Evolutionary conservation across 2,329 filamentous ascomycete species (phyloP).

Genomic region (Thielaviopsis punctulata): DNA sequence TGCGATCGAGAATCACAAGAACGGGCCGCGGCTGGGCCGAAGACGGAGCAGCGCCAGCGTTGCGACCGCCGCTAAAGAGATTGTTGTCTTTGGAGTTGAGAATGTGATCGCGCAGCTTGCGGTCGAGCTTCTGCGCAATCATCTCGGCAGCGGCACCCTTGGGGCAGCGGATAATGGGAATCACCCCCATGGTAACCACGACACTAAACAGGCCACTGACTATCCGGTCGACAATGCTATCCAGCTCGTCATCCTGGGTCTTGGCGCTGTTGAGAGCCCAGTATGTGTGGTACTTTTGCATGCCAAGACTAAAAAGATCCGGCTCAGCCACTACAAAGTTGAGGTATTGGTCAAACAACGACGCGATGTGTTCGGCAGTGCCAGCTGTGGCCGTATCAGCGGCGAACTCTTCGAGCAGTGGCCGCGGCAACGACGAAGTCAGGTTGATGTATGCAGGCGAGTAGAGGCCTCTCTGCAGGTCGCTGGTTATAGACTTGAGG

Average conservation of each 20-base stretch:
- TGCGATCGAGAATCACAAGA: constrained; percentile 83
- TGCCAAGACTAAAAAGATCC: constrained; percentile 83
- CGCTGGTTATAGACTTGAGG: constrained; percentile 63
- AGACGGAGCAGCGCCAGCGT: constrained; percentile 37
- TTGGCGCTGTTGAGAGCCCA: constrained; percentile 90
- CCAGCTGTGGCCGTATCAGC: constrained; percentile 68
- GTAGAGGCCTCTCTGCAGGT: constrained; percentile 77
- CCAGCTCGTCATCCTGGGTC: constrained; percentile 78
- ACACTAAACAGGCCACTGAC: constrained; percentile 96
- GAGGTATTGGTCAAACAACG: constrained; percentile 90
- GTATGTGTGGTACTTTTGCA: constrained; percentile 81
- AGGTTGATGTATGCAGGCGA: constrained; percentile 94
- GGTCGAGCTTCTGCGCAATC: constrained; percentile 83
- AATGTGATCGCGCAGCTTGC: constrained; percentile 89
- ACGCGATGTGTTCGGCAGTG: constrained; percentile 76
- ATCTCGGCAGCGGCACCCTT: constrained; percentile 87
- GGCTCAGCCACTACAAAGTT: constrained; percentile 96
- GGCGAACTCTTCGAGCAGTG: constrained; percentile 87
- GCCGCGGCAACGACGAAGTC: constrained; percentile 77
- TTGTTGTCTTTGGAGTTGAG: constrained; percentile 89
- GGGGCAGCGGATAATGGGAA: constrained; percentile 88
- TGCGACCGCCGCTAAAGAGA: constrained; percentile 54
- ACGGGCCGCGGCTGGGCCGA: constrained; percentile 60
- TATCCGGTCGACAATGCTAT: constrained; percentile 72
- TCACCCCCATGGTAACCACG: constrained; percentile 91